Evolutionary conservation across 257 asterid genomes (phyloP).

Genomic region (Cruciata laevipes): DNA sequence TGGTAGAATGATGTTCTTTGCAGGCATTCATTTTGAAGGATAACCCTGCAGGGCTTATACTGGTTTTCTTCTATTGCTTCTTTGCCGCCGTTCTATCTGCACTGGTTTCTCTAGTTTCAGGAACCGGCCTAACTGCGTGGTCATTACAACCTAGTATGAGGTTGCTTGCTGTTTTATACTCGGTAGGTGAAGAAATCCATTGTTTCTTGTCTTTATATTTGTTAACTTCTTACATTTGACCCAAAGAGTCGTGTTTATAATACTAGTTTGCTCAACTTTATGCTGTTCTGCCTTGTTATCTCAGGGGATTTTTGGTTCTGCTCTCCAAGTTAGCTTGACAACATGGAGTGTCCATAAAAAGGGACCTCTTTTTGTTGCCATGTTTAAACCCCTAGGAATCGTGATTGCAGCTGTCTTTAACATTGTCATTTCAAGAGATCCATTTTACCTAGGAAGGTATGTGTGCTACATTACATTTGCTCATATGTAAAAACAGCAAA

Average conservation of each 20-base stretch:
- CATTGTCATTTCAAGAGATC: slow-evolving; percentile 51
- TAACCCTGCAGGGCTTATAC: slow-evolving; percentile 72
- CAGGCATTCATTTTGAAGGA: slow-evolving; percentile 67
- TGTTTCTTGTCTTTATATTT: background rate
- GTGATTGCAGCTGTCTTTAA: slow-evolving; percentile 61
- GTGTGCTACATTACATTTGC: background rate
- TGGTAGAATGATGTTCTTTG: slow-evolving; percentile 12
- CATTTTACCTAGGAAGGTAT: slow-evolving; percentile 74
- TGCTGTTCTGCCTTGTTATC: background rate
- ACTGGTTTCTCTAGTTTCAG: slow-evolving; percentile 46
- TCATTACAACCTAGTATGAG: slow-evolving; percentile 58
- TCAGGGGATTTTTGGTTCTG: slow-evolving; percentile 81
- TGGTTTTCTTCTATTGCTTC: slow-evolving; percentile 87
- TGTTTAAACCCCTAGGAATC: slow-evolving; percentile 79
- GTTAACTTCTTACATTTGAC: background rate
- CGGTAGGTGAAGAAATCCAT: slow-evolving; percentile 36
- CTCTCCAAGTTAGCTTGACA: slow-evolving; percentile 66
- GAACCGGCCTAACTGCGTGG: slow-evolving; percentile 60
- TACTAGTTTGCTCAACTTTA: background rate
- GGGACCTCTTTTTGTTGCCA: slow-evolving; percentile 83
- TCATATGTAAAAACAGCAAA: background rate
- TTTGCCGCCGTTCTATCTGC: slow-evolving; percentile 74
- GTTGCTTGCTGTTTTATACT: slow-evolving; percentile 64
- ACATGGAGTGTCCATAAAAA: slow-evolving; percentile 64
- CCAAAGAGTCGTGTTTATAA: background rate